These are phyloP conservation scores for Clarireedia homoeocarpa DNA, from an alignment of 2,329 filamentous ascomycete genomes.

Conservation along the genomic window DNA sequence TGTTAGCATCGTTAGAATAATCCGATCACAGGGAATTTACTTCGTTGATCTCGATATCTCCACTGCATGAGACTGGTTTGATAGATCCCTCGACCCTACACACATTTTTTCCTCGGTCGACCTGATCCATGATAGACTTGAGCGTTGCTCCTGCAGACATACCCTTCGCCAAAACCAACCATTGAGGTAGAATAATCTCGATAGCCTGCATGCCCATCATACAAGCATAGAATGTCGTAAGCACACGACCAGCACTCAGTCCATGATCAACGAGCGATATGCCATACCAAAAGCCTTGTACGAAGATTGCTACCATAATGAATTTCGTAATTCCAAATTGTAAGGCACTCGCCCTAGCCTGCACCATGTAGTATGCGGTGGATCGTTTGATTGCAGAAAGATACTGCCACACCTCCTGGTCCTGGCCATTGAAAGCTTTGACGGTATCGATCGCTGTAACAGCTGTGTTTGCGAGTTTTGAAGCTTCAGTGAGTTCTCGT, in stretches of 20 bases:
- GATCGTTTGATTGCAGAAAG: slow-evolving; percentile 46
- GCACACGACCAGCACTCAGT: slow-evolving; percentile 54
- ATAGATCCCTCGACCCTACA: slow-evolving; percentile 27
- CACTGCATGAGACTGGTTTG: slow-evolving; percentile 42
- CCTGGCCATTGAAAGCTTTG: slow-evolving; percentile 75
- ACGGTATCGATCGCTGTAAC: slow-evolving; percentile 74
- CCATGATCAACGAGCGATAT: slow-evolving; percentile 55
- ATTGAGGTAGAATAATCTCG: slow-evolving; percentile 66
- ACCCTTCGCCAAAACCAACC: slow-evolving; percentile 72
- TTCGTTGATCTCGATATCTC: slow-evolving; percentile 61
- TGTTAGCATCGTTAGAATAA: not conserved
- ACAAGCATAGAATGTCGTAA: slow-evolving; percentile 81
- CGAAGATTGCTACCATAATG: slow-evolving; percentile 71
- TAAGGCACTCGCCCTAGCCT: slow-evolving; percentile 59
- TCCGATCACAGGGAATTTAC: slow-evolving; percentile 37
- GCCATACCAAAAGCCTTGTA: slow-evolving; percentile 87
- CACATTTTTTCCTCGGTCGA: slow-evolving; percentile 21
- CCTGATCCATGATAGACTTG: slow-evolving; percentile 35
- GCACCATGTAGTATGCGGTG: slow-evolving; percentile 54
- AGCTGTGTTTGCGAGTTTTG: slow-evolving; percentile 63
- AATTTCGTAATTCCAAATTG: slow-evolving; percentile 70
- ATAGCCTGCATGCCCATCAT: slow-evolving; percentile 69
- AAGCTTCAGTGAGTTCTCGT: slow-evolving; percentile 56
- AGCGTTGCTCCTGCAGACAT: slow-evolving; percentile 64
- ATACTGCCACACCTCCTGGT: slow-evolving; percentile 62